Percentiles rank a stretch among this genome's conserved stretches.
Conservation (phyloP, 306 rosid species). For the Pterocarpus santalinus region DNA sequence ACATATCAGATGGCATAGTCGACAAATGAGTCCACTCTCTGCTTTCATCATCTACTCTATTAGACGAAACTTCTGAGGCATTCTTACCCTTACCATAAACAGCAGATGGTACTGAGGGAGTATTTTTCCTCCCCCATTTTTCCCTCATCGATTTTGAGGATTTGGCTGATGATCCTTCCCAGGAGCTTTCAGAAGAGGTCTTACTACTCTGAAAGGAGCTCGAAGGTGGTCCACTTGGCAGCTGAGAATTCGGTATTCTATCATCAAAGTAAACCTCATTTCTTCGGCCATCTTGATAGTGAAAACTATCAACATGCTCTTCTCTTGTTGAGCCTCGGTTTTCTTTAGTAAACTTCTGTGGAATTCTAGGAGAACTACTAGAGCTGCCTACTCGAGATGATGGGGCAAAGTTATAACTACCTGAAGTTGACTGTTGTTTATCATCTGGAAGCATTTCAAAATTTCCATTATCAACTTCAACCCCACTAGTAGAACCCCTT, state of each 20-base stretch:
- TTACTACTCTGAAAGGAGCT: conserved; percentile 76
- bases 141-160: conserved; percentile 83
- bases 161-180: conserved; percentile 87
- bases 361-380: conserved; percentile 59
- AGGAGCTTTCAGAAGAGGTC: conserved; percentile 84
- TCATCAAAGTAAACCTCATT: conserved; percentile 81
- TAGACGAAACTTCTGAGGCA: conserved; percentile 72
- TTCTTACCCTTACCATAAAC: conserved; percentile 67
- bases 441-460: conserved; percentile 79
- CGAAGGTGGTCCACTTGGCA: conserved; percentile 56
- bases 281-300: conserved; percentile 73
- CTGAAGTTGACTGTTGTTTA: conserved; percentile 83
- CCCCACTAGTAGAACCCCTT: conserved; percentile 70
- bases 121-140: conserved; percentile 64
- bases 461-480: conserved; percentile 79
- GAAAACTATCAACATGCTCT: conserved; percentile 64
- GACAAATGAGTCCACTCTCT: conserved; percentile 70
- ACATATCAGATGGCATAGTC: conserved; percentile 59
- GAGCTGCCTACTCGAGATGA: conserved; percentile 60
- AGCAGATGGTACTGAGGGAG: conserved; percentile 59
- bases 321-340: conserved; percentile 61
- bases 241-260: conserved; percentile 63
- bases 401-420: conserved; percentile 64
- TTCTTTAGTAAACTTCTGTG: conserved; percentile 68
- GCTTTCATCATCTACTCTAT: conserved; percentile 71